Percentiles rank a stretch among this genome's conserved stretches.
Evolutionary conservation across 139 green algal genomes (phyloP).

Genomic region (Chlorella sp.): DNA sequence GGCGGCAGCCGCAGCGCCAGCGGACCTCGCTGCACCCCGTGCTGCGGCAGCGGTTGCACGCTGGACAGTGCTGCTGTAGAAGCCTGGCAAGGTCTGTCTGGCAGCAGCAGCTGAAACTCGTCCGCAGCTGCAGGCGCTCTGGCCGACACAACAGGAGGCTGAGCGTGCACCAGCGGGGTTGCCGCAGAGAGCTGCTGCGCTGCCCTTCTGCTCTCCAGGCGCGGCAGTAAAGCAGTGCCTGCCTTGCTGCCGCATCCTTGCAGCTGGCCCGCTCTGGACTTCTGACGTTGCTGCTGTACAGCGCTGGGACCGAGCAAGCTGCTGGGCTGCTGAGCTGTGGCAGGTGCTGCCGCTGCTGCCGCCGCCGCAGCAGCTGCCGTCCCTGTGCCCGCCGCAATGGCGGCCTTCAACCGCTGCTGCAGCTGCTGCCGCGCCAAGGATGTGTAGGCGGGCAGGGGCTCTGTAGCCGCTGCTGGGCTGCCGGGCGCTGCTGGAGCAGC

Average conservation of each 20-base stretch:
- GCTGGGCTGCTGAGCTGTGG: not conserved
- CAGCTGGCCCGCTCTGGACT: no score
- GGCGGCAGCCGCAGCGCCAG: conserved; percentile 24
- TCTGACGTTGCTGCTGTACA: not conserved
- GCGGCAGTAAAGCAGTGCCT: no score
- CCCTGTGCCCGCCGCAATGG: conserved; percentile 3
- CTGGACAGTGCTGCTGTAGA: not conserved
- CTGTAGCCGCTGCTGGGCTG: not conserved
- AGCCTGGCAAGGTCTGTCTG: no score
- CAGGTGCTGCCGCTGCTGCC: not conserved
- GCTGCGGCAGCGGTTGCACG: conserved; percentile 1
- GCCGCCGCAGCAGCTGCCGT: not conserved
- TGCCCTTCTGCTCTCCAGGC: no score
- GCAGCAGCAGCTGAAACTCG: no score
- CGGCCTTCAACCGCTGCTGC: conserved; percentile 13
- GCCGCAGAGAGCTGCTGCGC: no score
- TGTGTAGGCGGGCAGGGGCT: conserved; percentile 15
- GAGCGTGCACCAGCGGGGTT: no score
- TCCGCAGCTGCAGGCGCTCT: not conserved
- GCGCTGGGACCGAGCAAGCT: not conserved
- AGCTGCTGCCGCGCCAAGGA: conserved; percentile 23
- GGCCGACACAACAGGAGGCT: no score
- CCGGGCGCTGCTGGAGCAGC: not conserved
- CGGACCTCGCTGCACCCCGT: conserved; percentile 9
- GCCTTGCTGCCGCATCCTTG: no score